Evolutionary conservation across 2,329 filamentous ascomycete species (phyloP), one percentile per base, ranked within the genome.

Genomic region (Trichocomaceae sp.): DNA sequence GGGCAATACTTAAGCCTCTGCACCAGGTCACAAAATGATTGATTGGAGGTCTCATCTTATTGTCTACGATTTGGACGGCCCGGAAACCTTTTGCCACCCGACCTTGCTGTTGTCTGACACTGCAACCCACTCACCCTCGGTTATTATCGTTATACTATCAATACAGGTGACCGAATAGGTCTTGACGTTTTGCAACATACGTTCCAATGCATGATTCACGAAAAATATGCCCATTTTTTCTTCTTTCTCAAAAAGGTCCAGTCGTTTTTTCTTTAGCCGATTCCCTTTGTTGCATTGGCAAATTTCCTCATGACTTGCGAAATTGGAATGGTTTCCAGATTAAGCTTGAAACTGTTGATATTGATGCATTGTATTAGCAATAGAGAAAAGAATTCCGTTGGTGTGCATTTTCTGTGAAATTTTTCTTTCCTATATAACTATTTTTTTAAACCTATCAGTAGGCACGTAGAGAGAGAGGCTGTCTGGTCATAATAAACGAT

Each of bases 341-440:
- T 2, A 22, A 42, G 39, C 9, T 22, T 42, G 39, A 29, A 44
- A 9, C 33, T 44, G 37, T 22, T 19, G 31, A 44, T 51, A 29
- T 33, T 45, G 33, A 45, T 37, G 41, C 45, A 54, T 42, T 48
- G 44, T 47, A 50, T 44, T 44, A 54, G 47, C 52, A 54, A 54
- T 44, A 54, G 29, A 54, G 37, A 42, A 35, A 50, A 37, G 17
- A 48, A 33, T 12, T 10, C 42, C 20, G 13, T 20, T 29, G 45
- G 15, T 47, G 22, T 20, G 10, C 45, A 31, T 5, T 20, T 17
- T 29, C 29, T 20, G n/a, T 17, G 15, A 3, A 13, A 12, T 31
- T 19, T 17, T 29, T 31, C 29, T 39, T 17, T 50, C 17, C 19
- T 37, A 15, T 12, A 33, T 35, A 29, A 29, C 8, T 9, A 29